Base-by-base conservation (phyloP, 2,329 filamentous ascomycete genomes). In the Colletotrichum sp. region DNA sequence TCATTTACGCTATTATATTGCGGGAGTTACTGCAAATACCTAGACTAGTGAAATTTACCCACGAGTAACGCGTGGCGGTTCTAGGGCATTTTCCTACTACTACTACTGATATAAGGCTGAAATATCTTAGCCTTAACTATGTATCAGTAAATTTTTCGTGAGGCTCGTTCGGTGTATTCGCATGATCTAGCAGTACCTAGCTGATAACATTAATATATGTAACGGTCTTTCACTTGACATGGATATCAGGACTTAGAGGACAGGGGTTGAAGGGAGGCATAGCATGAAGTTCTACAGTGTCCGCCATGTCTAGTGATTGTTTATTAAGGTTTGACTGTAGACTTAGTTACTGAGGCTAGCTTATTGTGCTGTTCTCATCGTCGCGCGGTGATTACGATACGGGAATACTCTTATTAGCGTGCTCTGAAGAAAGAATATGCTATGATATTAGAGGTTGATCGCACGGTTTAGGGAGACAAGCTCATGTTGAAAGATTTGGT, bases 11-110 rank as follows among this genome's bases (percentile, higher is more conserved):
- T 2, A 75, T 78, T 8, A 77, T 27, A 36, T 78, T 74, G 3
- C 47, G 13, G 31, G 69, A 77, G 5, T n/a, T 51, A 8, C 55
- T 34, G 47, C 77, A 79, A 4, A 78, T 47, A 5, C 72, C 77
- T 1, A 79, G 65, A 12, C 76, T 77, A 11, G 21, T 72, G 57
- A 77, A 77, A 4, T 59, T 24, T 7, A 61, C 12, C 76, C 76
- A 79, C 4, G 66, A 73, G 51, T 77, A 79, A 8, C 63, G 24
- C 2, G 31, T 66, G 15, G 74, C 67, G 3, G 64, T 61, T 2
- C 70, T 54, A 12, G 76, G 77, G 59, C 62, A 5, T 72, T 69
- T 16, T 76, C 74, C 68, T 69, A 61, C 66, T 72, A 75, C 66
- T 66, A 76, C 66, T 69, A 76, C 57, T 51, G 64, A 38, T 38